Evolutionary conservation across 495 filamentous ascomycete species (phyloP).

Genomic region (Aspergillus indologenus): DNA sequence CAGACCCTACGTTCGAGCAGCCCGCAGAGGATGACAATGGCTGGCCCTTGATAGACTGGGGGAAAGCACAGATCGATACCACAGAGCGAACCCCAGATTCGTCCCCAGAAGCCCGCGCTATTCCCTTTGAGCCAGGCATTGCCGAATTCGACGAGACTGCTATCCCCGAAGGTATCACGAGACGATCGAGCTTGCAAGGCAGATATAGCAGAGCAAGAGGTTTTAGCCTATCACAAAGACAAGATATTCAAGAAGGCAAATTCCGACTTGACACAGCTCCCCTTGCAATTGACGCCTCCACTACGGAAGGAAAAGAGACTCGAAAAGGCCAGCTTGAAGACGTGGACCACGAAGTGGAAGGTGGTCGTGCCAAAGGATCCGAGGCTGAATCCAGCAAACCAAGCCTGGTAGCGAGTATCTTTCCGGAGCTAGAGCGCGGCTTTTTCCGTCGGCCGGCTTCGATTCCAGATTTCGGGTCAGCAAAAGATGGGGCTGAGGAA

Average conservation of each 20-base stretch:
- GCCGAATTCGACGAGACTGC: constrained; percentile 35
- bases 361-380: constrained; percentile 12
- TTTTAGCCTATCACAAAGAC: constrained; percentile 12
- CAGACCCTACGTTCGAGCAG: constrained; percentile 17
- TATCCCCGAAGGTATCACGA: constrained; percentile 26
- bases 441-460: constrained; percentile 30
- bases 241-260: constrained; percentile 26
- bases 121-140: constrained; percentile 32
- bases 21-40: constrained; percentile 25
- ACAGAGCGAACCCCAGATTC: constrained; percentile 26
- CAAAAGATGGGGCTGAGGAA: constrained; percentile 50
- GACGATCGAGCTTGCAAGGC: background rate
- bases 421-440: constrained; percentile 38
- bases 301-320: background rate
- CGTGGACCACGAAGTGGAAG: constrained; percentile 10
- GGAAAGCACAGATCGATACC: constrained; percentile 28
- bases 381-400: constrained; percentile 10
- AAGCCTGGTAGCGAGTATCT: constrained; percentile 36
- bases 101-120: constrained; percentile 24
- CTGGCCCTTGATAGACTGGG: constrained; percentile 42
- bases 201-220: constrained; percentile 9
- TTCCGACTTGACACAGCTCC: background rate
- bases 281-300: background rate
- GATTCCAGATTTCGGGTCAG: constrained; percentile 24
- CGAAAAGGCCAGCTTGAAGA: background rate